These are phyloP conservation scores for Phaeosphaeriaceae sp. DNA, from an alignment of 2,329 filamentous ascomycete genomes.

Conservation along the genomic window DNA sequence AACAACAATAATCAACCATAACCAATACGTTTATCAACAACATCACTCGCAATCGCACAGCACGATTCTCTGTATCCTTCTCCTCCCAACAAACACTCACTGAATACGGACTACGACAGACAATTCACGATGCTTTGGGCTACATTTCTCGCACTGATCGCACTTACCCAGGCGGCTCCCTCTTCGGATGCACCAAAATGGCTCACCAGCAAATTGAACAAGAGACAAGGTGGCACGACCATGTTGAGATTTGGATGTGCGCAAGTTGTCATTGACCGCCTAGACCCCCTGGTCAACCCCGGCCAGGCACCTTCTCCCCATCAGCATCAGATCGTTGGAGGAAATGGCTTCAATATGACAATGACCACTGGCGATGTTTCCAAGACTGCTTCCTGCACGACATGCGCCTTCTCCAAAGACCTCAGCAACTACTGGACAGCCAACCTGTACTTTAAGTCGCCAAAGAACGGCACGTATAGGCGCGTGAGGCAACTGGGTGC, in stretches of 20 bases:
- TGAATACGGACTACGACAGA: background rate
- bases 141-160: background rate
- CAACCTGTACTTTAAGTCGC: constrained; percentile 45
- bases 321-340: constrained; percentile 51
- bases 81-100: too few species aligned
- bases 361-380: constrained; percentile 48
- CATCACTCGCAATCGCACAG: background rate
- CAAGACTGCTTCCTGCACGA: constrained; percentile 48
- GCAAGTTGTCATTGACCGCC: constrained; percentile 39
- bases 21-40: background rate
- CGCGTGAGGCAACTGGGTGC: constrained; percentile 33
- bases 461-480: constrained; percentile 38
- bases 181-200: background rate
- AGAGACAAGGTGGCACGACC: constrained; percentile 15
- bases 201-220: background rate
- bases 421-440: constrained; percentile 52
- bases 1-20: background rate
- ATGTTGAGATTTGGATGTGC: constrained; percentile 44
- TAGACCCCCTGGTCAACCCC: constrained; percentile 46
- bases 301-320: constrained; percentile 44
- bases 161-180: constrained; percentile 1
- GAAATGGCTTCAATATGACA: constrained; percentile 55
- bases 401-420: constrained; percentile 46
- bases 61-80: background rate
- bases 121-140: constrained; percentile 1